A percentile compares a stretch with the other conserved stretches of the same genome.
Conservation (phyloP, 2,329 filamentous ascomycete species). For the Hyphodiscus sp. region DNA sequence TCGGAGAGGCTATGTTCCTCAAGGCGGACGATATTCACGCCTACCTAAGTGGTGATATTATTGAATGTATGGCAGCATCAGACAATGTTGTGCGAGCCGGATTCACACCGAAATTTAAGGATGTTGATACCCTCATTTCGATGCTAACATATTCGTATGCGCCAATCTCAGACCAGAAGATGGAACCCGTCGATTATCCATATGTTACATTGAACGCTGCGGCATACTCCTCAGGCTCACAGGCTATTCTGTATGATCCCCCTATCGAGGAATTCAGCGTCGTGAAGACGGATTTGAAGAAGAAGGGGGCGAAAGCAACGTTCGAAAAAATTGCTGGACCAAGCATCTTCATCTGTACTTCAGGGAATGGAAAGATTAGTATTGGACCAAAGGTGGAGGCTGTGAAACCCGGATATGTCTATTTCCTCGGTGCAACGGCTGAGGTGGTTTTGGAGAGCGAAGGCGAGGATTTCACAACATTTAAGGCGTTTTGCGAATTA, state of each 20-base stretch:
- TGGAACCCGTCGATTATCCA: conserved; percentile 77
- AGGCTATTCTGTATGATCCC: conserved; percentile 77
- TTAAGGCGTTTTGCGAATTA: conserved; percentile 91
- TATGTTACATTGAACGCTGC: conserved; percentile 76
- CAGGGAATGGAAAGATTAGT: conserved; percentile 73
- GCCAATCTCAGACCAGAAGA: conserved; percentile 91
- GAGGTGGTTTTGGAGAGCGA: conserved; percentile 71
- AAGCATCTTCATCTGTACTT: conserved; percentile 87
- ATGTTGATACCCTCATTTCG: conserved; percentile 77
- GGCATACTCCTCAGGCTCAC: conserved; percentile 72
- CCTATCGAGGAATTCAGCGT: conserved; percentile 96
- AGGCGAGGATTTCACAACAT: conserved; percentile 73
- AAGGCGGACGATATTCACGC: conserved; percentile 97
- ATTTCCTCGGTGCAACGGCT: conserved; percentile 82
- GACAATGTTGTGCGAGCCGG: conserved; percentile 97
- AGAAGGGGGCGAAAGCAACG: conserved; percentile 69
- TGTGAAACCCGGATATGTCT: conserved; percentile 67
- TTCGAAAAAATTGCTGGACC: conserved; percentile 85
- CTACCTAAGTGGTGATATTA: conserved; percentile 87
- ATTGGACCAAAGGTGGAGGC: conserved; percentile 78
- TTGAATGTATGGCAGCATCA: conserved; percentile 98
- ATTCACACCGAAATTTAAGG: conserved; percentile 98
- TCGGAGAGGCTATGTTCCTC: conserved; percentile 93
- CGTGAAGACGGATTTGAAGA: conserved; percentile 69
- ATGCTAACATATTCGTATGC: conserved; percentile 96